A percentile compares a stretch with the other conserved stretches of the same genome.
Conservation (phyloP, 1,139 yeast genomes). For the Suzukiozyma palmioleophila region DNA sequence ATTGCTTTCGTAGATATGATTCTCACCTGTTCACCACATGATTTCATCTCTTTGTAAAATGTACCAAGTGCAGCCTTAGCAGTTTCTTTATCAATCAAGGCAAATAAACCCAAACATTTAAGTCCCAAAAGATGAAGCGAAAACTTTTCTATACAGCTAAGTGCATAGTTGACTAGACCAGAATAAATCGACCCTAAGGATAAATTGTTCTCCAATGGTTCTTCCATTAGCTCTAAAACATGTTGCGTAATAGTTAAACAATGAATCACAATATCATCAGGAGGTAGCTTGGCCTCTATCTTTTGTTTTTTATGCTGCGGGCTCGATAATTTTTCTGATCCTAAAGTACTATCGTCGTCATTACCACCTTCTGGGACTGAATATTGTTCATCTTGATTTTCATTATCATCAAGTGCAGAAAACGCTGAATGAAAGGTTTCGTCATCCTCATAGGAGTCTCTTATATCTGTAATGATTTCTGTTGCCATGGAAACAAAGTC, state of each 20-base stretch:
- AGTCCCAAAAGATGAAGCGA: conserved; percentile 64
- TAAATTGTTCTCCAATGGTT: conserved; percentile 61
- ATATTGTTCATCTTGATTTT: conserved; percentile 17
- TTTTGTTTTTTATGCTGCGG: conserved; percentile 25
- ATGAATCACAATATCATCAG: conserved; percentile 51
- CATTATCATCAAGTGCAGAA: conserved; percentile 27
- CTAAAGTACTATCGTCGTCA: conserved; percentile 15
- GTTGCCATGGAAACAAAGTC: conserved; percentile 82
- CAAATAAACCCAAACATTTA: conserved; percentile 73
- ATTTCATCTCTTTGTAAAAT: conserved; percentile 58
- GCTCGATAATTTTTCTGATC: conserved; percentile 9
- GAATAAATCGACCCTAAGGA: conserved; percentile 70
- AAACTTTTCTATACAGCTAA: conserved; percentile 55
- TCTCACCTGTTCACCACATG: conserved; percentile 58
- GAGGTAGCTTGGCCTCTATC: conserved; percentile 36
- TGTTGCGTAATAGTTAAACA: conserved; percentile 70
- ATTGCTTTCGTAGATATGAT: conserved; percentile 64
- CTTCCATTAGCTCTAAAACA: conserved; percentile 64
- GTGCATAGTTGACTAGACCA: conserved; percentile 80
- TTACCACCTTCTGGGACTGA: conserved; percentile 20
- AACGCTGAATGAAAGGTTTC: conserved; percentile 57
- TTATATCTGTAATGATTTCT: conserved; percentile 82
- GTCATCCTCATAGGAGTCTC: conserved; percentile 53
- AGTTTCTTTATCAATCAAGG: conserved; percentile 61
- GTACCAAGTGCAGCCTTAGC: conserved; percentile 66